Conservation (phyloP, 805 yeast species). For the Brettanomyces bruxellensis region DNA sequence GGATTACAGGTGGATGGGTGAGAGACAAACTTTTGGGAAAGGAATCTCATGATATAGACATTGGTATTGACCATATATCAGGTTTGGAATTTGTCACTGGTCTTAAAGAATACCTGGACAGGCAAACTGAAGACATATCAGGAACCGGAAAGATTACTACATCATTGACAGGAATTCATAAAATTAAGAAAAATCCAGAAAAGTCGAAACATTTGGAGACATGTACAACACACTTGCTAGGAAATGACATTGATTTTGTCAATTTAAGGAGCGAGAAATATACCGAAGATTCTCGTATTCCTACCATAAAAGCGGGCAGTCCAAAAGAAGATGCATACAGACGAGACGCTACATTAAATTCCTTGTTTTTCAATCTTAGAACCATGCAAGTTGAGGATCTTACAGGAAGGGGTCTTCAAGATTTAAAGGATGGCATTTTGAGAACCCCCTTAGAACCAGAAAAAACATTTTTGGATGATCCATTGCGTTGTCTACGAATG, state of each 20-base stretch:
- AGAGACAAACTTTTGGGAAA: constrained; percentile 83
- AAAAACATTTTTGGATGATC: constrained; percentile 89
- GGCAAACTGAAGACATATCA: constrained; percentile 8
- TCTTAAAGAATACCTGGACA: constrained; percentile 41
- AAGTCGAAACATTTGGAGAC: constrained; percentile 95
- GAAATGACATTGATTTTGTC: constrained; percentile 87
- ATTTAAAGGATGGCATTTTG: constrained; percentile 58
- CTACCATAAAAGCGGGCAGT: constrained; percentile 74
- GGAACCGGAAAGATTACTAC: constrained; percentile 2
- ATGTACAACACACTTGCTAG: constrained; percentile 81
- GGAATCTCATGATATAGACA: constrained; percentile 80
- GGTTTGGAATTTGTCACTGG: constrained; percentile 80
- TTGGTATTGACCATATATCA: constrained; percentile 75
- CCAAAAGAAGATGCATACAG: constrained; percentile 86
- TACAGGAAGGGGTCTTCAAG: constrained; percentile 68
- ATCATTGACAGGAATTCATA: constrained; percentile 44
- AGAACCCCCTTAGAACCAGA: constrained; percentile 84
- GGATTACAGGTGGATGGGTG: constrained; percentile 99
- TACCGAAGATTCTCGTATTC: constrained; percentile 79
- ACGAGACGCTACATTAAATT: constrained; percentile 92
- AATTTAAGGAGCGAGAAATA: constrained; percentile 84
- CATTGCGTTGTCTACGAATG: constrained; percentile 77
- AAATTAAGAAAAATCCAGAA: constrained; percentile 87
- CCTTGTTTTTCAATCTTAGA: constrained; percentile 77
- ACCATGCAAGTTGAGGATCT: constrained; percentile 71